Conservation (phyloP, 441 rosid species). For the Erysimum pusillum region DNA sequence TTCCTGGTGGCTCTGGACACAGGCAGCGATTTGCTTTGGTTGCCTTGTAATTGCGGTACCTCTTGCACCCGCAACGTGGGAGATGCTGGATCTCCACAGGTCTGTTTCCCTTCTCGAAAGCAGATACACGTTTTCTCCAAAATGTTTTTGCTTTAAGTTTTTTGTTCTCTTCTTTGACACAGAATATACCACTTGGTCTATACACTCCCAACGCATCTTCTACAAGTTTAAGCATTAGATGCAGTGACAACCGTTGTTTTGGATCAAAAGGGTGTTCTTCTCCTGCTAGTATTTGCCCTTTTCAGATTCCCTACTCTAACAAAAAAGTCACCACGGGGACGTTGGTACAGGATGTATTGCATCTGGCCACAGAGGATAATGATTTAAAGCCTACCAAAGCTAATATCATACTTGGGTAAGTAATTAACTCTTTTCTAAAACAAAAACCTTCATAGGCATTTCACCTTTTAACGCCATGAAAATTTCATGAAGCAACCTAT, state of each 20-base stretch:
- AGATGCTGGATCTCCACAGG: constrained; percentile 5
- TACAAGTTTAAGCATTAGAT: constrained; percentile 67
- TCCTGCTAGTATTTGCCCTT: constrained; percentile 65
- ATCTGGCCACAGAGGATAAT: constrained; percentile 58
- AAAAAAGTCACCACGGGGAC: constrained; percentile 64
- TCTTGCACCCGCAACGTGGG: constrained; percentile 41
- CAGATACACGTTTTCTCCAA: neutral
- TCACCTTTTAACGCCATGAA: neutral
- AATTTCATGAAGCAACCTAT: neutral
- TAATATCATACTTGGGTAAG: constrained; percentile 77
- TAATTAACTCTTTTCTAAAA: constrained; percentile 12
- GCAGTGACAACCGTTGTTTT: constrained; percentile 67
- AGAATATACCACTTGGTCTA: constrained; percentile 70
- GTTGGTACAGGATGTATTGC: constrained; percentile 77
- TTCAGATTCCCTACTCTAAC: constrained; percentile 60
- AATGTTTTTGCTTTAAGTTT: neutral
- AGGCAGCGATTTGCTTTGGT: constrained; percentile 86
- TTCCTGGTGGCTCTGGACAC: constrained; percentile 90
- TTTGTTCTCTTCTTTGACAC: constrained; percentile 30
- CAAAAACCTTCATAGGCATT: neutral
- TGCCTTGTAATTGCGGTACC: constrained; percentile 77
- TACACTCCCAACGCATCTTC: constrained; percentile 76
- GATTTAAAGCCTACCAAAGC: constrained; percentile 53
- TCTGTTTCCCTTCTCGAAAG: neutral
- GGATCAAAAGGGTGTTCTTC: constrained; percentile 55